A percentile compares a stretch with the other conserved stretches of the same genome.
These are phyloP conservation scores for Leucocoprinus leucothites DNA, from an alignment of 768 basidiomycete genomes.

Conservation along the genomic window DNA sequence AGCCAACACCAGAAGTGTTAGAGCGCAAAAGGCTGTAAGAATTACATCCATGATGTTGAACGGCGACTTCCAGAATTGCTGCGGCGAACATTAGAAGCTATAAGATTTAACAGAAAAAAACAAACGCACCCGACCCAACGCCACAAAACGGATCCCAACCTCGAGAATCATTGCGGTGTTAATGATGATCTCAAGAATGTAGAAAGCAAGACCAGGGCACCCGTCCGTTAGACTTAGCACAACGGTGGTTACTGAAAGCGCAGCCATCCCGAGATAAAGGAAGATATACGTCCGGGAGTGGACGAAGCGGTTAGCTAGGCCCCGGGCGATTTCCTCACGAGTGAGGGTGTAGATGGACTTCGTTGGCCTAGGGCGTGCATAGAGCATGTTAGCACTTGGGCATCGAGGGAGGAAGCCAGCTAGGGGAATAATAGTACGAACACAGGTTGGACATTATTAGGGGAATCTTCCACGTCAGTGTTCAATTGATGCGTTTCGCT, in stretches of 20 bases:
- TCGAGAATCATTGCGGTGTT: conserved; percentile 93
- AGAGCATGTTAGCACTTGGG: conserved; percentile 15
- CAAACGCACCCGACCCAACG: conserved; percentile 81
- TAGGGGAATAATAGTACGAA: conserved; percentile 18
- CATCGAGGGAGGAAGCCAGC: conserved; percentile 11
- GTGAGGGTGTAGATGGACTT: conserved; percentile 86
- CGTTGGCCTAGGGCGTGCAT: conserved; percentile 45
- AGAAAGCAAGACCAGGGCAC: conserved; percentile 87
- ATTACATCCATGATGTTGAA: conserved; percentile 89
- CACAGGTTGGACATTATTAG: conserved; percentile 19
- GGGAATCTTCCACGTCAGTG: conserved; percentile 11
- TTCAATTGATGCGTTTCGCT: conserved; percentile 35
- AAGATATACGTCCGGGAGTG: conserved; percentile 86
- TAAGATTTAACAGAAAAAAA: neutral
- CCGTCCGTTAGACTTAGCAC: conserved; percentile 78
- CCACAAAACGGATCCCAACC: conserved; percentile 87
- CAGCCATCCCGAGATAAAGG: conserved; percentile 87
- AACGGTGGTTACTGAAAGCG: conserved; percentile 82
- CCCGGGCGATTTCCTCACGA: conserved; percentile 76
- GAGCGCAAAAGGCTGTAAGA: conserved; percentile 83
- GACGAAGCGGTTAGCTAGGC: conserved; percentile 87
- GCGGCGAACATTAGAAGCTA: conserved; percentile 12
- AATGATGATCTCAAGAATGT: conserved; percentile 84
- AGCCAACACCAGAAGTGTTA: conserved; percentile 86
- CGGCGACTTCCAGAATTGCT: conserved; percentile 98